A percentile compares a stretch with the other conserved stretches of the same genome.
These are phyloP conservation scores for Chaetothyriales sp. DNA, from an alignment of 2,329 filamentous ascomycete species.

Conservation along the genomic window DNA sequence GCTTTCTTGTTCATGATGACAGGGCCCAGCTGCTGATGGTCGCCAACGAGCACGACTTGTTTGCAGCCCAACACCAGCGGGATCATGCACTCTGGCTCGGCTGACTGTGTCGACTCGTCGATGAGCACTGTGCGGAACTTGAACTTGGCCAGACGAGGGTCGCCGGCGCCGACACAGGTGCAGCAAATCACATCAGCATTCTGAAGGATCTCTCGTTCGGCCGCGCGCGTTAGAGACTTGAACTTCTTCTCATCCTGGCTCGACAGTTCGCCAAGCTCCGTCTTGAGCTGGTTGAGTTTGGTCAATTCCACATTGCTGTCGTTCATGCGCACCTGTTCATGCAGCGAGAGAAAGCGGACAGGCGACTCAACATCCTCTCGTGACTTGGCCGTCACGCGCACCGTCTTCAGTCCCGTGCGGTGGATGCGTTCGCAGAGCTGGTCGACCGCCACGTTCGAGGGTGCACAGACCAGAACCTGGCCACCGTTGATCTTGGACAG, in stretches of 20 bases:
- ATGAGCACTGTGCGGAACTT: conserved; percentile 97
- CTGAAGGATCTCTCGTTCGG: conserved; percentile 84
- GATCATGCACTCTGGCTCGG: conserved; percentile 98
- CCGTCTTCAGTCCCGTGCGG: conserved; percentile 84
- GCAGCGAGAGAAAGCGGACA: conserved; percentile 84
- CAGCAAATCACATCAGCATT: conserved; percentile 98
- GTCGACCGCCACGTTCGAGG: conserved; percentile 95
- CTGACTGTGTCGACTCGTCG: conserved; percentile 94
- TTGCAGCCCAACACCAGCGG: conserved; percentile 93
- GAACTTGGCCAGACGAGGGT: conserved; percentile 88
- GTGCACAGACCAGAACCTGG: conserved; percentile 89
- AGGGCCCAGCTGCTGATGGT: conserved; percentile 93
- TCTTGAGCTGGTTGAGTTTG: conserved; percentile 87
- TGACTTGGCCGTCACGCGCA: conserved; percentile 95
- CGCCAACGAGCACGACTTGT: conserved; percentile 94
- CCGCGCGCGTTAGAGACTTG: conserved; percentile 84
- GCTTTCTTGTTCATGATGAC: conserved; percentile 99
- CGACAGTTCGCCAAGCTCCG: conserved; percentile 75
- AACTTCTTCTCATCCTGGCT: conserved; percentile 97
- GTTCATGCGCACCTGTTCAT: conserved; percentile 94
- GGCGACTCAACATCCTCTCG: conserved; percentile 98
- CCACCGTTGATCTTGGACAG: conserved; percentile 82
- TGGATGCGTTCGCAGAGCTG: conserved; percentile 96
- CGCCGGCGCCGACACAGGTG: conserved; percentile 92
- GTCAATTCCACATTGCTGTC: conserved; percentile 87